Evolutionary conservation across 2,329 filamentous ascomycete species (phyloP).

Genomic region (Penicillium concentricum): DNA sequence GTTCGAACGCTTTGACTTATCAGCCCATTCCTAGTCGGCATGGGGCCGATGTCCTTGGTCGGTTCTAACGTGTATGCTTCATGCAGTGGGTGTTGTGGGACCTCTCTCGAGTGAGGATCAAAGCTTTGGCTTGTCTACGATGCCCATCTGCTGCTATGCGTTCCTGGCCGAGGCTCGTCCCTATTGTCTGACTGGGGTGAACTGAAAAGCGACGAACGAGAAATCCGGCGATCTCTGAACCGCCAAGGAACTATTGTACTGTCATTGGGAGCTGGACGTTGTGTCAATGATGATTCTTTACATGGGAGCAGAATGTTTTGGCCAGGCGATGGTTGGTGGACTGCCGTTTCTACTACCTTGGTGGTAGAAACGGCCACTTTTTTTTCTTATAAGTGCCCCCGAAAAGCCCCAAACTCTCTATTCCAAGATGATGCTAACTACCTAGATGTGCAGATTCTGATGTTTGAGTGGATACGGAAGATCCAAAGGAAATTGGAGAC

Average conservation of each 20-base stretch:
- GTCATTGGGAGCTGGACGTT: conserved; percentile 8
- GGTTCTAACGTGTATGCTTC: conserved; percentile 17
- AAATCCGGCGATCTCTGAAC: conserved; percentile 10
- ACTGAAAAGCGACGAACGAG: conserved; percentile 17
- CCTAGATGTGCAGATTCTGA: conserved; percentile 19
- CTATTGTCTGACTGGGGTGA: conserved; percentile 9
- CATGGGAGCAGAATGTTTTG: conserved; percentile 16
- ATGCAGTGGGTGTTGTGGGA: conserved; percentile 55
- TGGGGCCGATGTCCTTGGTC: background rate
- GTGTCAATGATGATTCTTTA: conserved; percentile 7
- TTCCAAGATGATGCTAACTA: conserved; percentile 31
- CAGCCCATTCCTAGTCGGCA: conserved; percentile 1
- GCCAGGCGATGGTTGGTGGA: conserved; percentile 17
- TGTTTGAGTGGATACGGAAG: background rate
- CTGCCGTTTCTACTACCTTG: conserved; percentile 28
- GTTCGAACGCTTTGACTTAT: conserved; percentile 11
- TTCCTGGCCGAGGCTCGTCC: conserved; percentile 4
- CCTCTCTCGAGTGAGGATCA: conserved; percentile 93
- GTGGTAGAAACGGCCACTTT: conserved; percentile 29
- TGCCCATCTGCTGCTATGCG: conserved; percentile 27
- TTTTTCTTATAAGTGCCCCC: conserved; percentile 40
- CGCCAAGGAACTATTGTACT: conserved; percentile 10
- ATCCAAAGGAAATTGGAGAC: background rate
- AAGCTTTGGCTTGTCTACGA: conserved; percentile 83
- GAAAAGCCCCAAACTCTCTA: background rate